These are phyloP conservation scores for Cytospora paraplurivora DNA, from an alignment of 2,329 filamentous ascomycete genomes.

Conservation along the genomic window DNA sequence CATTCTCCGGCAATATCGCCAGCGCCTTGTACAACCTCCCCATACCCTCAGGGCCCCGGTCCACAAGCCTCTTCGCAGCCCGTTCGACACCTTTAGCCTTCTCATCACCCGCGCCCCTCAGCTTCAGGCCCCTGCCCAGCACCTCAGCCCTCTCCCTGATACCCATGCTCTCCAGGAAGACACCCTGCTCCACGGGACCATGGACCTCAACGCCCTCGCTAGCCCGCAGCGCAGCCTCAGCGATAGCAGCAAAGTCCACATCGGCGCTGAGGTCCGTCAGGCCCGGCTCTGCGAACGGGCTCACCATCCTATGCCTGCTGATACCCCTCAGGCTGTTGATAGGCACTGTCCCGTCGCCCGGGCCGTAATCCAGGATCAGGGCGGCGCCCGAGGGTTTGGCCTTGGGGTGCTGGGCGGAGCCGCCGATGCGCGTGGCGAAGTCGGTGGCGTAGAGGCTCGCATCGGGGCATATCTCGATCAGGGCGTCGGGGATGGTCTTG, in stretches of 20 bases:
- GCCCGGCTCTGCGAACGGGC: slow-evolving; percentile 77
- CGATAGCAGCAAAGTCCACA: slow-evolving; percentile 87
- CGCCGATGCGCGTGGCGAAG: slow-evolving; percentile 84
- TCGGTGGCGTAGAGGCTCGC: slow-evolving; percentile 77
- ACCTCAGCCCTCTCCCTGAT: slow-evolving; percentile 75
- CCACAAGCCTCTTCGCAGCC: slow-evolving; percentile 82
- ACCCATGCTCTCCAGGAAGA: slow-evolving; percentile 79
- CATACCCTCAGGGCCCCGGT: slow-evolving; percentile 82
- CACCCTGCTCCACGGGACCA: slow-evolving; percentile 83
- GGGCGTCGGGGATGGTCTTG: slow-evolving; percentile 65
- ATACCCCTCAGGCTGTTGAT: slow-evolving; percentile 91
- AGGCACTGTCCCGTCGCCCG: slow-evolving; percentile 70
- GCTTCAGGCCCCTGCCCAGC: slow-evolving; percentile 53
- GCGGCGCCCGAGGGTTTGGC: slow-evolving; percentile 75
- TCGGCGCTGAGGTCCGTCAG: slow-evolving; percentile 88
- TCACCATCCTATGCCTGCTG: slow-evolving; percentile 72
- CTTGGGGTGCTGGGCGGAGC: slow-evolving; percentile 58
- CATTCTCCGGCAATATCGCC: slow-evolving; percentile 83
- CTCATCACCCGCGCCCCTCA: slow-evolving; percentile 33
- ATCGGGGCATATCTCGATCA: slow-evolving; percentile 90
- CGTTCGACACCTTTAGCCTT: slow-evolving; percentile 65
- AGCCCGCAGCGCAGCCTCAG: slow-evolving; percentile 75
- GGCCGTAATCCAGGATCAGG: slow-evolving; percentile 94
- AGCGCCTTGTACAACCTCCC: slow-evolving; percentile 92
- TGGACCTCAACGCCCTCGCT: slow-evolving; percentile 86